Evolutionary conservation across 2,329 filamentous ascomycete genomes (phyloP).

Genomic region (Rosellinia necatrix): DNA sequence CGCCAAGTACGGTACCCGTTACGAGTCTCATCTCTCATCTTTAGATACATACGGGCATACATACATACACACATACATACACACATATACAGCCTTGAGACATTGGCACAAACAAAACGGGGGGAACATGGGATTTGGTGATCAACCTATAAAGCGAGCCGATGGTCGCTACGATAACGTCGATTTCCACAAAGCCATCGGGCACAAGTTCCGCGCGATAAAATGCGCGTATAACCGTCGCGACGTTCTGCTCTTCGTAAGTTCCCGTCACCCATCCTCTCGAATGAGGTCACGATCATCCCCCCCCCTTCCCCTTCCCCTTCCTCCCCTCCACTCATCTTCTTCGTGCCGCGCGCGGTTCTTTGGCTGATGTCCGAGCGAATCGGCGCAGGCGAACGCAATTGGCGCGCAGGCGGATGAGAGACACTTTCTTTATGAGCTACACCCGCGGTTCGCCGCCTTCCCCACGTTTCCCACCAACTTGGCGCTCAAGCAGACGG

Average conservation of each 20-base stretch:
- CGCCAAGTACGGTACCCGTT: no score
- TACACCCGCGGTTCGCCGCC: conserved; percentile 48
- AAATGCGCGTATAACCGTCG: conserved; percentile 44
- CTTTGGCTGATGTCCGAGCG: not conserved
- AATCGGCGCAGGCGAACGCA: conserved; percentile 42
- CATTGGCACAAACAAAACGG: not conserved
- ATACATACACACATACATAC: no score
- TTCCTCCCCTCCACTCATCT: not conserved
- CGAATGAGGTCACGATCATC: no score
- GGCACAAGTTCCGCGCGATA: conserved; percentile 22
- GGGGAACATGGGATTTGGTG: conserved; percentile 13
- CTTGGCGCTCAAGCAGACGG: conserved; percentile 50
- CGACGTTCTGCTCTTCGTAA: conserved; percentile 48
- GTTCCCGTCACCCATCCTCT: no score
- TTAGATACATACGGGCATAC: no score
- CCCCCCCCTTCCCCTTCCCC: no score
- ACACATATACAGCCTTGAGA: not conserved
- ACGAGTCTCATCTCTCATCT: not conserved
- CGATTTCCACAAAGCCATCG: conserved; percentile 26
- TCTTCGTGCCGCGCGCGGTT: not conserved
- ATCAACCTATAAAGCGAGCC: conserved; percentile 22
- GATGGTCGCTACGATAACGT: conserved; percentile 28
- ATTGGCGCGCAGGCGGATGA: conserved; percentile 47
- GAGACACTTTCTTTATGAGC: conserved; percentile 50
- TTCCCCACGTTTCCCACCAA: conserved; percentile 55